Evolutionary conservation across 108 stramenopile species (phyloP).

Genomic region (Nitzschia putrida): DNA sequence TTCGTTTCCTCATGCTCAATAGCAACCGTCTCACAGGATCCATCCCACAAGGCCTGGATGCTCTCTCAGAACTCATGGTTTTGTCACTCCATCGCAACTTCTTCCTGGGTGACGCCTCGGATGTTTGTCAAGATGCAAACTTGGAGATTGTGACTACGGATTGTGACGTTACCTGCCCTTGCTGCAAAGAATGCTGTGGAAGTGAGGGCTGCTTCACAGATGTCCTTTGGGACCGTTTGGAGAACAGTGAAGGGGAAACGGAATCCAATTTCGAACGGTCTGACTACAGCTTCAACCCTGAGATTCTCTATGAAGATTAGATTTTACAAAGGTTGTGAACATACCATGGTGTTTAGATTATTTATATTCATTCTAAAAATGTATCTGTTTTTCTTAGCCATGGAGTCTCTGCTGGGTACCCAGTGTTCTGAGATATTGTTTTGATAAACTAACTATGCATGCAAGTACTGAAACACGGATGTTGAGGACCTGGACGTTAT

Average conservation of each 20-base stretch:
- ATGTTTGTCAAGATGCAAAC: slow-evolving; percentile 11
- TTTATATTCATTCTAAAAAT: neutral
- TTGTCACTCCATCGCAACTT: slow-evolving; percentile 36
- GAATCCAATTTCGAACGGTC: slow-evolving; percentile 31
- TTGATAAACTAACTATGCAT: neutral
- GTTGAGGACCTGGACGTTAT: neutral
- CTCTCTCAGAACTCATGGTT: slow-evolving; percentile 13
- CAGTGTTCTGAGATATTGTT: too few species aligned
- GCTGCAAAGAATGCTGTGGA: slow-evolving; percentile 44
- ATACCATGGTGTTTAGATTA: neutral
- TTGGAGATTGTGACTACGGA: slow-evolving; percentile 32
- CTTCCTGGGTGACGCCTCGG: slow-evolving; percentile 17
- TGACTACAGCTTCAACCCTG: slow-evolving; percentile 29
- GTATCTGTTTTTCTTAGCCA: too few species aligned
- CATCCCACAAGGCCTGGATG: slow-evolving; percentile 10
- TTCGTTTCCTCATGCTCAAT: slow-evolving; percentile 31
- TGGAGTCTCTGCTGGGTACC: too few species aligned
- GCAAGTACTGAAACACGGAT: neutral
- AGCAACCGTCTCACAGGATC: slow-evolving; percentile 23
- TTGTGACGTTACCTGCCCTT: slow-evolving; percentile 25
- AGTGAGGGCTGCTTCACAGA: slow-evolving; percentile 31
- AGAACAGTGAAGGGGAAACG: slow-evolving; percentile 30
- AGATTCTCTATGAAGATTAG: slow-evolving; percentile 11
- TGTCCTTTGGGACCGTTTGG: slow-evolving; percentile 20
- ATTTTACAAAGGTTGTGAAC: neutral